Percentiles rank a stretch among this genome's conserved stretches.
phyloP scores from a whole-genome alignment of 2,329 filamentous ascomycete genomes.

The Lithohypha guttulata region DNA sequence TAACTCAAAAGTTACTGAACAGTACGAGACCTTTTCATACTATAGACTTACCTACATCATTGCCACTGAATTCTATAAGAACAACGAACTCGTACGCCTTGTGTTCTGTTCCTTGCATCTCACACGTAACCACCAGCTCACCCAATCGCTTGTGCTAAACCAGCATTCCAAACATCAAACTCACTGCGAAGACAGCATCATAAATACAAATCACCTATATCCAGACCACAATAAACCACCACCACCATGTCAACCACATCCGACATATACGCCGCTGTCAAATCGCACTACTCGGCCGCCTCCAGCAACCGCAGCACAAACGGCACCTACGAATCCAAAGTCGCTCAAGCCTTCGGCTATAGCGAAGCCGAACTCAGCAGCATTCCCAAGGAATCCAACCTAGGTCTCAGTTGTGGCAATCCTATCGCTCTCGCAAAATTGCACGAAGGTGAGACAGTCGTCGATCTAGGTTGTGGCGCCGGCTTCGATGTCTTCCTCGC shows the following conservation, averaged over 20 bases:
- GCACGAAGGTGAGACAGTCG: constrained; percentile 44
- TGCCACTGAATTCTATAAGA: no score
- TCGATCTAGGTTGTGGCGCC: constrained; percentile 48
- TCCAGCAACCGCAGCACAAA: constrained; percentile 11
- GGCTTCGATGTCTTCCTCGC: constrained; percentile 50
- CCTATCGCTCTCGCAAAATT: constrained; percentile 41
- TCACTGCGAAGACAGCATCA: no score
- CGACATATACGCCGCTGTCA: constrained; percentile 19
- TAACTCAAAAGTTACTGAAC: no score
- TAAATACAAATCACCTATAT: no score
- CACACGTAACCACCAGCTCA: no score
- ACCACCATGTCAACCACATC: background rate
- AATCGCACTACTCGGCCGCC: constrained; percentile 7
- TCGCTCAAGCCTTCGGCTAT: constrained; percentile 46
- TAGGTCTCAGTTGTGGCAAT: constrained; percentile 47
- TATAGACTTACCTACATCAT: no score
- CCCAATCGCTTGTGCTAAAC: no score
- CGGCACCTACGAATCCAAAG: constrained; percentile 29
- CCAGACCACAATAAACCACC: background rate
- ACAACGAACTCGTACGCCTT: no score
- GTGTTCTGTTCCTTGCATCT: no score
- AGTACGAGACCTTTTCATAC: no score
- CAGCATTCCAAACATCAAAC: no score
- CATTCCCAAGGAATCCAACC: constrained; percentile 40
- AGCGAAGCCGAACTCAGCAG: constrained; percentile 36